Percentiles rank a stretch among this genome's conserved stretches.
These are phyloP conservation scores for Stenogyne calaminthoides DNA, from an alignment of 305 asterid genomes.

Conservation along the genomic window DNA sequence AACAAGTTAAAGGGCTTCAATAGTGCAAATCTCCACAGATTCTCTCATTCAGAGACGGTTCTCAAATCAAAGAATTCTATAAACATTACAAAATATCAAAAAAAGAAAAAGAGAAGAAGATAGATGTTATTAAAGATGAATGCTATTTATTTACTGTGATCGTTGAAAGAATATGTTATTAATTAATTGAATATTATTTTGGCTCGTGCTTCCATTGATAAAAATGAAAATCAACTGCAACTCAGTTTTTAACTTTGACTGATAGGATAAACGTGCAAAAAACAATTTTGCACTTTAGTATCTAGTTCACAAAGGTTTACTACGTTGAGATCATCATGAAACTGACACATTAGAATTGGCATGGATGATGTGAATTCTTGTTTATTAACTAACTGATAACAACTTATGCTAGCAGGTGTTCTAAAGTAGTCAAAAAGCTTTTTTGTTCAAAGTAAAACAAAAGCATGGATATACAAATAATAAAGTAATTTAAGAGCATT, in stretches of 20 bases:
- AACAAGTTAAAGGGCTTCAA: neutral
- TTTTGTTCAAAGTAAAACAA: neutral
- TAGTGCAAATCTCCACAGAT: neutral
- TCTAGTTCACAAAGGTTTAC: neutral
- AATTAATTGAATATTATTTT: neutral
- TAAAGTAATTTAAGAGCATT: neutral
- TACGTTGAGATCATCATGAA: neutral
- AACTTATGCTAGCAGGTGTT: neutral
- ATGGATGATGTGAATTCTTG: neutral
- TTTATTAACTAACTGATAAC: neutral
- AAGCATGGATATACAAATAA: neutral
- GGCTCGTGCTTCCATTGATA: neutral
- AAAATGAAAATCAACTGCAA: neutral
- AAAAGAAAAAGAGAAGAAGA: neutral
- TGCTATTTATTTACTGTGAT: neutral
- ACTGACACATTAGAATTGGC: neutral
- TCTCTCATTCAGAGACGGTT: constrained; percentile 9
- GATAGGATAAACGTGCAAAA: neutral
- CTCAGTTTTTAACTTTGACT: neutral
- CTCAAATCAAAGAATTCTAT: constrained; percentile 5
- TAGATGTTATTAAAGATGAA: neutral
- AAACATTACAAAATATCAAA: neutral
- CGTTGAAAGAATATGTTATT: neutral
- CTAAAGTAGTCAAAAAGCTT: neutral
- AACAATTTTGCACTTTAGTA: too few species aligned